A percentile compares a stretch with the other conserved stretches of the same genome.
Evolutionary conservation across 441 rosid genomes (phyloP).

Genomic region (Bruguiera hainesii): DNA sequence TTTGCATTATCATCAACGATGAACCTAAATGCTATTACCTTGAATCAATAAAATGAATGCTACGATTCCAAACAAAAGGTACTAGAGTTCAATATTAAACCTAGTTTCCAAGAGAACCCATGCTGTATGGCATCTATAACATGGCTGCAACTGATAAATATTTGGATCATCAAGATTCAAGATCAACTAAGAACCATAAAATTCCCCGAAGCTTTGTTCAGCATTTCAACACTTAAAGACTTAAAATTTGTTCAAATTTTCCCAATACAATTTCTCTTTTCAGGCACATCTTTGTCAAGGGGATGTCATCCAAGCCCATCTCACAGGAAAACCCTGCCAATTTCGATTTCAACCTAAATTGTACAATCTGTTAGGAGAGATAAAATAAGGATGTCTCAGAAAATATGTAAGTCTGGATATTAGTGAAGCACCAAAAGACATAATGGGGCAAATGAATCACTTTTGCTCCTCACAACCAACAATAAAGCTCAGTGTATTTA

Average conservation of each 20-base stretch:
- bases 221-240: constrained; percentile 11
- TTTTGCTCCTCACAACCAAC: constrained; percentile 17
- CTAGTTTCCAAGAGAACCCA: no score
- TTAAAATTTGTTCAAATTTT: not conserved
- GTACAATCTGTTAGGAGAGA: not conserved
- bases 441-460: constrained; percentile 13
- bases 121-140: no score
- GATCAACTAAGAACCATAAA: not conserved
- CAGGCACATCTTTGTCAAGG: not conserved
- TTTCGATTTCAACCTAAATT: constrained; percentile 12
- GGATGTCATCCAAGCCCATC: not conserved
- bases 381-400: constrained; percentile 16
- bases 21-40: not conserved
- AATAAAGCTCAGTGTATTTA: constrained; percentile 4
- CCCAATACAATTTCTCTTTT: constrained; percentile 2
- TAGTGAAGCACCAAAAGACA: constrained; percentile 15
- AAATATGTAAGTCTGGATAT: constrained; percentile 11
- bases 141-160: not conserved
- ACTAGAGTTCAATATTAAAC: not conserved
- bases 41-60: no score
- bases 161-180: not conserved
- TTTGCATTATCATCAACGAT: not conserved
- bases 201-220: constrained; percentile 10
- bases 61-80: not conserved
- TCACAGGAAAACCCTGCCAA: constrained; percentile 13